Conservation (phyloP, 768 basidiomycete genomes). For the Agrocybe praecox region DNA sequence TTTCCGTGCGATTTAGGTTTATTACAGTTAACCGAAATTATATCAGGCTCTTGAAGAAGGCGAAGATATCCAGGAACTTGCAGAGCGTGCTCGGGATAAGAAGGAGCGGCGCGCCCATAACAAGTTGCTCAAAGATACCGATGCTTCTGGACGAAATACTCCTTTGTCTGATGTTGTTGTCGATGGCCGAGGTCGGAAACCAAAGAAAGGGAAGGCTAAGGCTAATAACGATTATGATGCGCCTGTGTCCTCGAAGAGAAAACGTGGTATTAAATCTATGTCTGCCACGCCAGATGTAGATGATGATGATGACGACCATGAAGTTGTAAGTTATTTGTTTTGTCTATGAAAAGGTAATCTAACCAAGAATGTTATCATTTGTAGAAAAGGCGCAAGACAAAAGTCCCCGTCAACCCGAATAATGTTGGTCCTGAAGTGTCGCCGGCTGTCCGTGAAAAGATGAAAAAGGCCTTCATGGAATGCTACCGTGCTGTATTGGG, state of each 20-base stretch:
- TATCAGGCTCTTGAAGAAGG: slow-evolving; percentile 78
- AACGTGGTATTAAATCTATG: slow-evolving; percentile 72
- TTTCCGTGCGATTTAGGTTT: not conserved
- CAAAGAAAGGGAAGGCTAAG: slow-evolving; percentile 69
- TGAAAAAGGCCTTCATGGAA: slow-evolving; percentile 84
- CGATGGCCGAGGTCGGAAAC: slow-evolving; percentile 62
- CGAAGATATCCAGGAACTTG: slow-evolving; percentile 75
- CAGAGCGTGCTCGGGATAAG: slow-evolving; percentile 64
- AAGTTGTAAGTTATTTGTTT: slow-evolving; percentile 48
- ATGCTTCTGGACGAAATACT: slow-evolving; percentile 62
- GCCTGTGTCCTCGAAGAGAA: slow-evolving; percentile 66
- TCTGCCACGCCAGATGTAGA: slow-evolving; percentile 80
- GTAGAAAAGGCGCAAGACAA: slow-evolving; percentile 88
- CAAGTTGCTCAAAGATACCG: slow-evolving; percentile 50
- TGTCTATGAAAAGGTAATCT: not conserved
- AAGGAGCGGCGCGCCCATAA: slow-evolving; percentile 64
- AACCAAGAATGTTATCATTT: slow-evolving; percentile 5
- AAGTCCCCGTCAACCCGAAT: slow-evolving; percentile 32
- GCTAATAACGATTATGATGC: slow-evolving; percentile 55
- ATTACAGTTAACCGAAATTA: not conserved
- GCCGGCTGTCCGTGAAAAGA: slow-evolving; percentile 63
- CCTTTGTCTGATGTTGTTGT: slow-evolving; percentile 58
- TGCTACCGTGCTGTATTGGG: slow-evolving; percentile 73
- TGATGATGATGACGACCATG: slow-evolving; percentile 63
- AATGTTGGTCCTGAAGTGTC: slow-evolving; percentile 49